Base-by-base conservation (phyloP, 345 rosid genomes). In the Salix viminalis region DNA sequence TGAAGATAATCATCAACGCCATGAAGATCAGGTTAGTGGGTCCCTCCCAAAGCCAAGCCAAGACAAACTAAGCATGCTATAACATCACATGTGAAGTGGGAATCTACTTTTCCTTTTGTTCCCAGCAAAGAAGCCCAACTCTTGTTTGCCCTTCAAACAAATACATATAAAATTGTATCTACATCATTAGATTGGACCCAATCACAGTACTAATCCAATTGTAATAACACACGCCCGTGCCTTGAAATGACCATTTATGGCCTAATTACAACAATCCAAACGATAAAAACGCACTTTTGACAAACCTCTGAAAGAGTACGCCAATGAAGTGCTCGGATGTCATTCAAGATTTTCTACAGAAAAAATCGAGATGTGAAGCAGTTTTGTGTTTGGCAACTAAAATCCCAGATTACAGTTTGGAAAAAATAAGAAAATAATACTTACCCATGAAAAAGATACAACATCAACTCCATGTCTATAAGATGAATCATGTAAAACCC, bases 51-150 rank as follows among this genome's bases (percentile, higher is more conserved):
- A 66, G 48, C 12, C 64, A 41, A 32, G 76, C 70, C 48, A 76
- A 72, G 83, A 79, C 86, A 84, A 79, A 74, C 36, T 50, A 71
- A 79, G 75, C 85, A 83, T 72, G 81, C 62, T 58, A 69, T 61
- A 71, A 75, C 86, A 80, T 78, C 34, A 75, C 86, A 83, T 83
- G 89, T 84, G 87, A 82, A 80, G 81, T 69, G 89, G 87, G 89
- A 84, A 84, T 82, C 87, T 79, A 73, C 77, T 67, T 80, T 84
- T 65, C 2, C 37, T 0, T 19, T 80, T 80, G 81, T 76, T 82
- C 4, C 36, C 36, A 34, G 36, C 36, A 34, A 34, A 34, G 36
- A 34, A 34, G 6, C 7, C 80, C 61, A 71, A 73, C 32, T 75
- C 79, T 60, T 36, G 67, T 70, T 77, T 77, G n/a, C 74, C 54